Base-by-base conservation (phyloP, 441 rosid species). In the Iberis amara region DNA sequence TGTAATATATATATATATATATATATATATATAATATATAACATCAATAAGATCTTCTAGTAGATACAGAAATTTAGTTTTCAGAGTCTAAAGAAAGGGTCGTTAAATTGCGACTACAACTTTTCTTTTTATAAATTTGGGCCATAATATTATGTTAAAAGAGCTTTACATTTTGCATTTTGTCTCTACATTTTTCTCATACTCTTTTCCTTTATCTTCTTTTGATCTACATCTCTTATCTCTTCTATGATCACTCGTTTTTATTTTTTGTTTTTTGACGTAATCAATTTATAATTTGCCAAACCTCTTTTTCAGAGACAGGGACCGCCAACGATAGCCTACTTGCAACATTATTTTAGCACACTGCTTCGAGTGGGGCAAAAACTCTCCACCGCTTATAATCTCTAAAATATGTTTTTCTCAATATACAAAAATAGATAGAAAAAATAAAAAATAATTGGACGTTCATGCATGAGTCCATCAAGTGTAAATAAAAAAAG, bases 401-500 rank as follows among this genome's bases (percentile, higher is more conserved):
- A 32, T 45, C 42, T 31, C n/a, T 18, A 18, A 39, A 28, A 32
- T 4, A 11, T 30, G n/a, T 13, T 50, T 18, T 46, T 55, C 56
- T 33, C 18, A 48, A 47, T 33, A 39, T 47, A 33, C 49, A 7
- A 31, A 45, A 44, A 52, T 7, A 2, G 33, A n/a, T n/a, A n/a
- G n/a, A n/a, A 11, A 7, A 30, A 30, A 30, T 1, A 5, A 30
- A 30, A 30, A 30, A 30, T 30, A 5, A 35, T 55, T 40, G 9
- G 26, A 64, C 58, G 68, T 63, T 57, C 30, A 42, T 64, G 69
- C 63, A 64, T 64, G 68, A 50, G 49, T 46, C 57, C 21, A 57
- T 64, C 57, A 57, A 18, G 21, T 18, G 21, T 18, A 18, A 18
- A 18, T 18, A 18, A 18, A 18, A 18, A 18, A 18, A 18, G 21